A percentile compares a stretch with the other conserved stretches of the same genome.
Evolutionary conservation across 345 rosid species (phyloP).

Genomic region (Aegle marmelos): DNA sequence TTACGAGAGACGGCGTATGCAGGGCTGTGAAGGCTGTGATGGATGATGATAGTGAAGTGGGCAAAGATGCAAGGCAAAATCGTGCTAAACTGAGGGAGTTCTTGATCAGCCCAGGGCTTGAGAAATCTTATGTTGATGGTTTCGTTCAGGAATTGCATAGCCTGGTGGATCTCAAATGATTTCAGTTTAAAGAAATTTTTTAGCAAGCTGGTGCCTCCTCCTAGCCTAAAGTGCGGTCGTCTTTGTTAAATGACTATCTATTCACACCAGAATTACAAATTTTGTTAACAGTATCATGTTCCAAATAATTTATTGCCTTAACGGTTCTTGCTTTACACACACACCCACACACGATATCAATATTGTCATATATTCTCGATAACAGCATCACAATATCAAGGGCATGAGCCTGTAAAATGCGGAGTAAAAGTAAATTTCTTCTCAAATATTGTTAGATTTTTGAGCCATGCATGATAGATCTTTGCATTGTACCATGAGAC

Average conservation of each 20-base stretch:
- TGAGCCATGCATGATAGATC: no score
- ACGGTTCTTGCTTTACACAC: no score
- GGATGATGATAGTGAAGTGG: conserved; percentile 28
- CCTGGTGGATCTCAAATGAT: not conserved
- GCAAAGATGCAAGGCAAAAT: conserved; percentile 19
- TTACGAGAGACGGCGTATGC: conserved; percentile 26
- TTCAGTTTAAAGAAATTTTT: not conserved
- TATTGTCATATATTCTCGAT: no score
- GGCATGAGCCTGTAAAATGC: no score
- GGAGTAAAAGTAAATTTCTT: no score
- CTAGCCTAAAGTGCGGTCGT: not conserved
- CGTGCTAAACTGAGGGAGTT: conserved; percentile 26
- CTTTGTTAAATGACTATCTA: not conserved
- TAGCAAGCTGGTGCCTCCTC: not conserved
- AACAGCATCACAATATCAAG: no score
- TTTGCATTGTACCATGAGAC: no score
- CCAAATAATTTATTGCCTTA: no score
- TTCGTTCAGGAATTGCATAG: conserved; percentile 13
- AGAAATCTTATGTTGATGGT: conserved; percentile 20
- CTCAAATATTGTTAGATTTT: no score
- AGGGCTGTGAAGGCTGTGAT: conserved; percentile 29
- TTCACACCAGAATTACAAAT: not conserved
- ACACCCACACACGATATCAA: no score
- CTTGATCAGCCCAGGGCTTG: conserved; percentile 19
- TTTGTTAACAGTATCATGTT: no score